phyloP scores from a whole-genome alignment of 306 rosid species.

The Begonia masoniana region DNA sequence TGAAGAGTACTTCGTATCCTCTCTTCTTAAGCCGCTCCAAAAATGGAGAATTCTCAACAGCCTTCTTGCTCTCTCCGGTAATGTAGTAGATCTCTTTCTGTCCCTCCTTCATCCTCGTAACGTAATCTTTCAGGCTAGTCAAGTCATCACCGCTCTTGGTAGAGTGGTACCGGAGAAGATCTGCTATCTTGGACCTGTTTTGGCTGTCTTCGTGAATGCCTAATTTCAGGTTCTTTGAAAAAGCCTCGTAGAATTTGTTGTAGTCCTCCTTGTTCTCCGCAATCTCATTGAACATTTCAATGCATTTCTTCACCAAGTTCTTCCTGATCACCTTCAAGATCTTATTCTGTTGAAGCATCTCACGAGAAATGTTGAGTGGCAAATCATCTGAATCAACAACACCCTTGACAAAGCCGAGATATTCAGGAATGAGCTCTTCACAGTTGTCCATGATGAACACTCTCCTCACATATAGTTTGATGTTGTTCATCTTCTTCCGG shows the following conservation, averaged over 20 bases:
- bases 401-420: constrained; percentile 20
- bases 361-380: constrained; percentile 24
- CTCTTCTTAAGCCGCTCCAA: constrained; percentile 21
- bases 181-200: constrained; percentile 16
- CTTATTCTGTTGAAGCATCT: constrained; percentile 24
- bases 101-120: constrained; percentile 23
- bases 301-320: constrained; percentile 23
- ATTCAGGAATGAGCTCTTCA: constrained; percentile 23
- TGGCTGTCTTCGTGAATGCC: constrained; percentile 22
- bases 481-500: constrained; percentile 18
- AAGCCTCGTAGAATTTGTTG: constrained; percentile 2
- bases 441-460: constrained; percentile 27
- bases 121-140: constrained; percentile 23
- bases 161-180: constrained; percentile 15
- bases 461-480: constrained; percentile 21
- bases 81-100: constrained; percentile 18
- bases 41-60: constrained; percentile 8
- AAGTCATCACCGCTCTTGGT: constrained; percentile 7
- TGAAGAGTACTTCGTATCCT: constrained; percentile 16
- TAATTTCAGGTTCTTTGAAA: constrained; percentile 18
- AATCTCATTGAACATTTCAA: constrained; percentile 20
- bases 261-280: neutral
- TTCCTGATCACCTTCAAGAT: constrained; percentile 23
- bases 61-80: constrained; percentile 8
- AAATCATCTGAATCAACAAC: constrained; percentile 26